Evolutionary conservation across 495 filamentous ascomycete species (phyloP), one percentile per base, ranked within the genome.

Genomic region (Aspergillus egyptiacus): DNA sequence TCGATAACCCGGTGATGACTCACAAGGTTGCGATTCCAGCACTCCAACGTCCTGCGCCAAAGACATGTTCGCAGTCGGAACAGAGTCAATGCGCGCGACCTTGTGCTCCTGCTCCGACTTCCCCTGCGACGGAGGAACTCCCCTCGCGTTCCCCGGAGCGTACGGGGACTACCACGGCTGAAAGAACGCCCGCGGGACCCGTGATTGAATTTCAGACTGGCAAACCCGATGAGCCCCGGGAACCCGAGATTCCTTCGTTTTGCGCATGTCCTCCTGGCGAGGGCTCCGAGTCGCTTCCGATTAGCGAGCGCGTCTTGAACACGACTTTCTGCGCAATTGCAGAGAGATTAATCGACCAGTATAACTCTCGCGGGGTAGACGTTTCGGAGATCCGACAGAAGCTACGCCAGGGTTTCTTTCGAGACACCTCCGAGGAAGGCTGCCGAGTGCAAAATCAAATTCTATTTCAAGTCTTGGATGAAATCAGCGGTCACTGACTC

Each of bases 361-460:
- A 71, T 48, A 74, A 72, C 52, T 66, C 59, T 2, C 59, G 57
- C 6, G 68, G 68, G 0, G 32, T 64, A n/a, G 68, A 70, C 24
- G 54, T 71, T 10, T 54, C 59, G 5, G 64, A 66, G 34, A 70
- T 74, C 11, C 59, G 56, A 19, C 45, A 47, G 30, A 65, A 55
- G 36, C 68, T 72, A 17, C 64, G 65, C 53, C 48, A 64, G 22
- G 69, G 70, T 0, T 72, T 72, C 50, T 57, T 56, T 23, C 58
- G 58, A 23, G 59, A 65, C 23, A 35, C 48, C 22, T 46, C 49
- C 1, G 66, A 66, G 8, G 64, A 67, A 52, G 69, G 65, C 22
- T 74, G 69, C 53, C 62, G 70, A 43, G 70, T 74, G 7, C 63
- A 68, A 34, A 74, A 72, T 40, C 62, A 69, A 18, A 38, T 72